Evolutionary conservation across 192 early-diverging fungal species (phyloP).

Genomic region (Blastocladiella britannica): DNA sequence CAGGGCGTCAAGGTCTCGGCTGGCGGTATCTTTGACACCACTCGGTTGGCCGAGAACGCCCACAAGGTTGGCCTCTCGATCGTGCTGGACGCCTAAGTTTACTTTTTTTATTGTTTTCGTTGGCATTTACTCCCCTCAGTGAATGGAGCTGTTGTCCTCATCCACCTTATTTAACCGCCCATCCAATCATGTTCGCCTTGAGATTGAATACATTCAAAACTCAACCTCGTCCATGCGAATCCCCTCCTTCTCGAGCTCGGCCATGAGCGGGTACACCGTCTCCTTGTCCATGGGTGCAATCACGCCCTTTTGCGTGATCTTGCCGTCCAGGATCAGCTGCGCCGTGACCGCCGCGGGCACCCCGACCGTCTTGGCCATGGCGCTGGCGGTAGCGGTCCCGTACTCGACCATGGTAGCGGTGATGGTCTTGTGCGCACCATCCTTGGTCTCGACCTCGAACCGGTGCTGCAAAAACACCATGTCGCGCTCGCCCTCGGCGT

Average conservation of each 20-base stretch:
- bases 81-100: slow-evolving; percentile 66
- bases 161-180: too few relatives aligned
- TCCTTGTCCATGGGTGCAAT: slow-evolving; percentile 78
- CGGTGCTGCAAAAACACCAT: slow-evolving; percentile 95
- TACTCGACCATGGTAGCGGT: slow-evolving; percentile 84
- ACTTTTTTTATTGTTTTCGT: too few relatives aligned
- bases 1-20: slow-evolving; percentile 84
- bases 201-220: too few relatives aligned
- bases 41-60: slow-evolving; percentile 74
- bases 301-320: slow-evolving; percentile 55
- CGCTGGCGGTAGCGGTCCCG: slow-evolving; percentile 67
- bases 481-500: slow-evolving; percentile 75
- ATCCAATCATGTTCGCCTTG: too few relatives aligned
- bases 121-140: too few relatives aligned
- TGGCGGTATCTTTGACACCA: slow-evolving; percentile 84
- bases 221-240: slow-evolving; percentile 65
- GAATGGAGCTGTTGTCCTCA: too few relatives aligned
- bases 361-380: slow-evolving; percentile 96
- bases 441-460: slow-evolving; percentile 80
- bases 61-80: slow-evolving; percentile 86
- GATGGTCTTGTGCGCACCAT: slow-evolving; percentile 66
- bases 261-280: slow-evolving; percentile 76
- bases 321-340: slow-evolving; percentile 77
- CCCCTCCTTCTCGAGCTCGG: slow-evolving; percentile 67
- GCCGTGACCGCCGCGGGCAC: slow-evolving; percentile 89